phyloP scores from a whole-genome alignment of 2,329 filamentous ascomycete genomes.

The Fusarium siculi region DNA sequence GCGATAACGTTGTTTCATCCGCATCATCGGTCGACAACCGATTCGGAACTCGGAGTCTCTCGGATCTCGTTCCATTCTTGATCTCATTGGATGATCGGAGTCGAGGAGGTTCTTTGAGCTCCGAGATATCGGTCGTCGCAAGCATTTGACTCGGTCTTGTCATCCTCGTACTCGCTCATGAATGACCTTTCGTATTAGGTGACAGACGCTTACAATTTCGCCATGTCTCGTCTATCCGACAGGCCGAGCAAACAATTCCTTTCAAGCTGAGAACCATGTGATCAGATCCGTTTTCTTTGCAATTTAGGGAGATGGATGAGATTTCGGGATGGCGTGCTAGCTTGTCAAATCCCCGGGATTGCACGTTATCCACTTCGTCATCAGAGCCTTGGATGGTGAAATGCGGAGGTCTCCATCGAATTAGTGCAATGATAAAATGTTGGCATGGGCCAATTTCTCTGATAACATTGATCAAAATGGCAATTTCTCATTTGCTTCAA shows the following conservation, averaged over 20 bases:
- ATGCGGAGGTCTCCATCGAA: neutral
- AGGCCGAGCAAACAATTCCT: rapidly evolving
- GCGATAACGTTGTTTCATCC: neutral
- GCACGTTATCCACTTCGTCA: constrained; percentile 4
- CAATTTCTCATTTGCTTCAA: rapidly evolving
- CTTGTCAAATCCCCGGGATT: neutral
- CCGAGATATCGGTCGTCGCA: neutral
- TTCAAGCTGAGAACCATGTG: rapidly evolving
- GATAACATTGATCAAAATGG: rapidly evolving
- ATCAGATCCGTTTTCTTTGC: neutral
- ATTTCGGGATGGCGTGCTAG: constrained; percentile 7
- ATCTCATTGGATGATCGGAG: neutral
- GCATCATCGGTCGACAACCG: neutral
- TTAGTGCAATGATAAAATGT: neutral
- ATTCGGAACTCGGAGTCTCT: neutral
- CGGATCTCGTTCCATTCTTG: neutral
- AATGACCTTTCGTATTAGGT: neutral
- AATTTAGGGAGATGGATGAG: neutral
- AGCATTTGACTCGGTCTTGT: neutral
- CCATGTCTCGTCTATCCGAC: neutral
- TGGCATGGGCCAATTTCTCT: rapidly evolving
- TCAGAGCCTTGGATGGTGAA: neutral
- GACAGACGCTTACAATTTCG: neutral
- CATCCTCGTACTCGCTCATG: rapidly evolving
- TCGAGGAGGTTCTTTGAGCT: rapidly evolving